Evolutionary conservation across 257 asterid species (phyloP), one percentile per base, ranked within the genome.

Genomic region (Nicotiana noctiflora): DNA sequence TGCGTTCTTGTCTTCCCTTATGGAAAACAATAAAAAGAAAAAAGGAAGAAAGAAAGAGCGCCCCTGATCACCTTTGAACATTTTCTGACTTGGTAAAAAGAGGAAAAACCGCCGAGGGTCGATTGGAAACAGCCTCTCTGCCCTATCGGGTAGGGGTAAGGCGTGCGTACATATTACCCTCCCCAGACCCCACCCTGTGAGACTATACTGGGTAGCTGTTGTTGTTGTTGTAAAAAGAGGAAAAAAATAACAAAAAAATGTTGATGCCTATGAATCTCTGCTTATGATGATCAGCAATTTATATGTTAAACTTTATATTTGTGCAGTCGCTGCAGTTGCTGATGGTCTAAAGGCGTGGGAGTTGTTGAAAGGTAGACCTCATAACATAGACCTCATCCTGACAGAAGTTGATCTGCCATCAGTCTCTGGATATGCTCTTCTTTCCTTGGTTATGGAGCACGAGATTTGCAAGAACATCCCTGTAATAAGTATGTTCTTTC

Each of bases 311-410:
- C 70, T 14, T 74, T 74, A 46, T 74, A 40, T 72, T 46, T 76
- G 67, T 17, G 80, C 97, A 96, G 99, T 96, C 85, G 90, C 94
- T 86, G 97, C 95, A 80, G 97, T 91, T 86, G 14, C 94, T 13
- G 98, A 96, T 85, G 99, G 99, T 68, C 85, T 96, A 62, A 92
- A 94, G 89, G 99, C 99, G 21, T 96, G 99, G 99, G 98, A 96
- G 82, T 77, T 92, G 4, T 83, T 96, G 74, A 94, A 90, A 81
- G 91, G 85, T 82, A 91, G 90, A 68, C 88, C 98, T 17, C 85
- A 77, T 27, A 90, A 79, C 85, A 82, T 94, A 14, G 99, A 96
- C 86, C 97, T 96, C 53, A 94, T 96, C 19, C 78, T 96, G 86
- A 96, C 98, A 2, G 99, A 96, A 85, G 95, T 91, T 37, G 98